Percentiles rank a stretch among this genome's conserved stretches.
phyloP scores from a whole-genome alignment of 2,329 filamentous ascomycete genomes.

The Penicillium sp. region DNA sequence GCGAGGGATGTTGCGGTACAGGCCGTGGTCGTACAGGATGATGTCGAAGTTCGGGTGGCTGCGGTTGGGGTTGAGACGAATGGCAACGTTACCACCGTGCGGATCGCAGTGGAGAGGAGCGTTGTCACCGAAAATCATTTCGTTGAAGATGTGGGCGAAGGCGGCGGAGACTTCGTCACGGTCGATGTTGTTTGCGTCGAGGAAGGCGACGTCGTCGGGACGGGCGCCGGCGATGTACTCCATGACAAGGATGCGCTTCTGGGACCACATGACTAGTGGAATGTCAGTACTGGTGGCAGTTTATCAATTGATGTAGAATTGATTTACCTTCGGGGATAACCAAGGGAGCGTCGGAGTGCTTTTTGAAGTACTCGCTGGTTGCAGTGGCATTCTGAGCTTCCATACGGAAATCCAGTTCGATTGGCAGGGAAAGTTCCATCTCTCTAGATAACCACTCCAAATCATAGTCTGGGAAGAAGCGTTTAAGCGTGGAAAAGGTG shows the following conservation, averaged over 20 bases:
- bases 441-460: conserved; percentile 92
- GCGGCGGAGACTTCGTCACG: conserved; percentile 93
- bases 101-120: conserved; percentile 95
- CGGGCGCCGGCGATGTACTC: conserved; percentile 84
- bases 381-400: conserved; percentile 83
- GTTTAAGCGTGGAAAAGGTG: conserved; percentile 85
- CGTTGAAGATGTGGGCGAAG: conserved; percentile 91
- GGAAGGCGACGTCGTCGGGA: conserved; percentile 82
- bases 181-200: conserved; percentile 84
- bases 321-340: conserved; percentile 69
- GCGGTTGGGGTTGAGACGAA: conserved; percentile 69
- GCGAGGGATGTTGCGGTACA: conserved; percentile 89
- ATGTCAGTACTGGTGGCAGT: conserved; percentile 14
- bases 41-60: conserved; percentile 83
- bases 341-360: conserved; percentile 72
- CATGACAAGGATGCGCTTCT: conserved; percentile 90
- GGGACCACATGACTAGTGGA: conserved; percentile 73
- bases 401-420: conserved; percentile 84
- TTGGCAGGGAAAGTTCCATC: conserved; percentile 86
- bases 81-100: conserved; percentile 92
- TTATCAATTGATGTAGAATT: neutral
- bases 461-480: conserved; percentile 96
- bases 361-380: conserved; percentile 77
- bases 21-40: conserved; percentile 92
- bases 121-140: conserved; percentile 94